phyloP scores from a whole-genome alignment of 305 asterid genomes.

The Fraxinus floribunda region DNA sequence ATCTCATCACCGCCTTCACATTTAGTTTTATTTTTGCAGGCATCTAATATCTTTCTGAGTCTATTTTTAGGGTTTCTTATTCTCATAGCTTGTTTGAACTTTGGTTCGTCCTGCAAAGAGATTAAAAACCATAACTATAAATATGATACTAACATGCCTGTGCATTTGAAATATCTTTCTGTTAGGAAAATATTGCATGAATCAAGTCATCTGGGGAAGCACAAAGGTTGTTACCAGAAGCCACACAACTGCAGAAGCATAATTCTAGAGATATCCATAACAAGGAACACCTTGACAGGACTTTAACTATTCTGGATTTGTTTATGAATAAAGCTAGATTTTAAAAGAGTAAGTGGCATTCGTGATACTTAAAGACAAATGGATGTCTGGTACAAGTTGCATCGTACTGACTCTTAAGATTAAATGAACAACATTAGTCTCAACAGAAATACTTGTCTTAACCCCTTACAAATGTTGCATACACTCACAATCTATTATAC shows the following conservation, averaged over 20 bases:
- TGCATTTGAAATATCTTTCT: background rate
- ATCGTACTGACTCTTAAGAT: background rate
- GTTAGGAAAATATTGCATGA: background rate
- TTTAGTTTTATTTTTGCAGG: slow-evolving; percentile 80
- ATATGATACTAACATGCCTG: background rate
- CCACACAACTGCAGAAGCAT: background rate
- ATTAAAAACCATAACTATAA: background rate
- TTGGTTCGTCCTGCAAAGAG: slow-evolving; percentile 60
- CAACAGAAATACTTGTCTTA: background rate
- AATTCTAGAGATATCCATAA: slow-evolving; percentile 16
- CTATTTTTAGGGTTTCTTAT: slow-evolving; percentile 81
- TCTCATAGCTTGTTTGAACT: slow-evolving; percentile 81
- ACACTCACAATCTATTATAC: background rate
- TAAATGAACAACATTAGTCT: background rate
- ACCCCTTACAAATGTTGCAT: background rate
- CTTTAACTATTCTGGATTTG: slow-evolving; percentile 1
- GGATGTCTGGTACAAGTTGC: background rate
- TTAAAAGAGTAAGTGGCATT: slow-evolving; percentile 12
- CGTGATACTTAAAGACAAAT: background rate
- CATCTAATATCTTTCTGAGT: slow-evolving; percentile 74
- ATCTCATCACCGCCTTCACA: slow-evolving; percentile 97
- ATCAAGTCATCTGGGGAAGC: background rate
- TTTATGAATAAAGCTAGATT: background rate
- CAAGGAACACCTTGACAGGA: slow-evolving; percentile 5
- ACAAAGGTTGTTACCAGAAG: background rate